Percentiles rank a stretch among this genome's conserved stretches.
phyloP scores from a whole-genome alignment of 345 rosid species.

The Moricandia moricandioides region DNA sequence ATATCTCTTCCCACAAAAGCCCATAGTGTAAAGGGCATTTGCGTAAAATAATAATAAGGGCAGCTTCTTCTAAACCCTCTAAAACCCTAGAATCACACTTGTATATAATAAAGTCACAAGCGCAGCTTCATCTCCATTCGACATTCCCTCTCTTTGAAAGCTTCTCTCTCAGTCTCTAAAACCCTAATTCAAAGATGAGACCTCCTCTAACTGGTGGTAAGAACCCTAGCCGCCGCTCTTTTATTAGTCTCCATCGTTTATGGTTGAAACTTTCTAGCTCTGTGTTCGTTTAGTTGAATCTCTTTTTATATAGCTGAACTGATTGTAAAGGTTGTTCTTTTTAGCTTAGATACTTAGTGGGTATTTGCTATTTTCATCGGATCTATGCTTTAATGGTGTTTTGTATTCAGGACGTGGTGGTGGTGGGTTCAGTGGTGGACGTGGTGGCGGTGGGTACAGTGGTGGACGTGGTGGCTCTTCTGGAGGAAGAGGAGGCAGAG shows the following conservation, averaged over 20 bases:
- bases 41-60: constrained; percentile 4
- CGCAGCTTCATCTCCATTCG: constrained; percentile 8
- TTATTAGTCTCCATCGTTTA: not conserved
- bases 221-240: constrained; percentile 31
- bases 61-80: constrained; percentile 17
- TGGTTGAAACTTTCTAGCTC: not conserved
- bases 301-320: constrained; percentile 8
- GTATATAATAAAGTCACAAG: constrained; percentile 14
- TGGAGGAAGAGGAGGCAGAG: constrained; percentile 40
- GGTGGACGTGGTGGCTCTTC: constrained; percentile 46
- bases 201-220: constrained; percentile 40
- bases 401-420: constrained; percentile 31
- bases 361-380: not conserved
- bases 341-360: not conserved
- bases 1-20: not conserved
- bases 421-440: constrained; percentile 28
- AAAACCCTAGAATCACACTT: constrained; percentile 34
- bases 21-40: not conserved
- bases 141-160: not conserved
- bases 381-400: not conserved
- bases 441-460: constrained; percentile 41
- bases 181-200: constrained; percentile 27
- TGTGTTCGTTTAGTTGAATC: not conserved
- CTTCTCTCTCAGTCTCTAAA: not conserved
- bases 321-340: not conserved